Evolutionary conservation across 306 rosid genomes (phyloP), one percentile per base, ranked within the genome.

Genomic region (Potentilla sterilis): DNA sequence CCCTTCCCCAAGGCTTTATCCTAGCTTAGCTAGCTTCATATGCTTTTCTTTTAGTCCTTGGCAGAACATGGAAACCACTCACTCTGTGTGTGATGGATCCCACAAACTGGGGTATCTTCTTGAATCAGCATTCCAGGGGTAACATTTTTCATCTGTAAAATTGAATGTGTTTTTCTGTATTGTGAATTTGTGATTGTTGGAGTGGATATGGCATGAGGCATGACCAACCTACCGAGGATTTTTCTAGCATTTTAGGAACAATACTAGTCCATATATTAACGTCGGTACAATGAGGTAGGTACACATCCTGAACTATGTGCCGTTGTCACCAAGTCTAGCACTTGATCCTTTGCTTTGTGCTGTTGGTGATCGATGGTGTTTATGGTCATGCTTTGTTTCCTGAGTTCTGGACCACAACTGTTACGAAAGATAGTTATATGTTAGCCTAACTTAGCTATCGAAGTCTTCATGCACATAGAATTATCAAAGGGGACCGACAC

Each of bases 21-120:
- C 18, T 37, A 18, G 35, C 49, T 38, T 72, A 37, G 44, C 75
- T n/a, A n/a, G 63, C 49, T 71, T 52, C 64, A 71, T 52, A 64
- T 34, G 69, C 69, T 16, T 63, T 37, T 12, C 46, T 38, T 40
- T 41, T 7, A 32, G 43, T 16, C 21, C 66, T 41, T 22, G 76
- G 42, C 52, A 40, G 18, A 44, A 22, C 51, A 72, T 38, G 58
- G 21, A 16, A 58, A 40, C 34, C 57, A 73, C 68, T 43, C 49
- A 3, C 18, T 61, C 19, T 61, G 66, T 54, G 12, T 21, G 21
- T 55, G 46, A 5, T 12, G 67, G 67, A 61, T 28, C 42, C 67
- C 40, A 55, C 62, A 22, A 9, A 57, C 24, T 41, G 47, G 52
- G 0, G 37, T 44, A 41, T 67, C 72, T 67, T 67, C 19, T 67